A percentile compares a stretch with the other conserved stretches of the same genome.
Conservation (phyloP, 257 asterid genomes). For the Verbena officinalis region DNA sequence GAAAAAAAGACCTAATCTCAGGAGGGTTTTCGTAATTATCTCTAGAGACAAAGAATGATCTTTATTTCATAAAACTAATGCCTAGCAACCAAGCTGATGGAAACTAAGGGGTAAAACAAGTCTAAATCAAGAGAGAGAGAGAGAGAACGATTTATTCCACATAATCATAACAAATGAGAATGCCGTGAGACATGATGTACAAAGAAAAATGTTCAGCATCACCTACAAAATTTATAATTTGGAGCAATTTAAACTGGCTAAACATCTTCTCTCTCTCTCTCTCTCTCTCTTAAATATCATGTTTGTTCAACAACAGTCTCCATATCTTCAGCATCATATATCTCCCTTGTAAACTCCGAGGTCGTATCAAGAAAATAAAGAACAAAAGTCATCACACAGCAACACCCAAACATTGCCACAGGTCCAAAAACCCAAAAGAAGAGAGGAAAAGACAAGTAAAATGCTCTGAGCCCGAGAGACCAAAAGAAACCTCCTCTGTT, state of each 20-base stretch:
- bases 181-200: too few species aligned
- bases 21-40: too few species aligned
- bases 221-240: too few species aligned
- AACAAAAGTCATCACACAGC: constrained; percentile 49
- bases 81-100: not conserved
- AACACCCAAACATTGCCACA: constrained; percentile 71
- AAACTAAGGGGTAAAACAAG: not conserved
- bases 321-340: constrained; percentile 45
- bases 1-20: too few species aligned
- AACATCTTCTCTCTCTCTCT: too few species aligned
- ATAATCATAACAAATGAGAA: too few species aligned
- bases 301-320: constrained; percentile 35
- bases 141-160: too few species aligned
- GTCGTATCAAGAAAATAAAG: constrained; percentile 81
- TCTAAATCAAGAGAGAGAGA: not conserved
- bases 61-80: not conserved
- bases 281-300: constrained; percentile 15
- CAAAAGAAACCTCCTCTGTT: constrained; percentile 77
- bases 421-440: constrained; percentile 85
- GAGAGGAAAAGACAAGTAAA: constrained; percentile 82
- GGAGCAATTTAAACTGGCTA: too few species aligned
- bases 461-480: constrained; percentile 80
- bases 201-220: too few species aligned
- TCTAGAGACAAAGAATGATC: not conserved
- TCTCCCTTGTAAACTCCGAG: constrained; percentile 56